Percentiles rank a stretch among this genome's conserved stretches.
Evolutionary conservation across 176 grass and related monocot species (phyloP).

Genomic region (Rhynchospora pubera): DNA sequence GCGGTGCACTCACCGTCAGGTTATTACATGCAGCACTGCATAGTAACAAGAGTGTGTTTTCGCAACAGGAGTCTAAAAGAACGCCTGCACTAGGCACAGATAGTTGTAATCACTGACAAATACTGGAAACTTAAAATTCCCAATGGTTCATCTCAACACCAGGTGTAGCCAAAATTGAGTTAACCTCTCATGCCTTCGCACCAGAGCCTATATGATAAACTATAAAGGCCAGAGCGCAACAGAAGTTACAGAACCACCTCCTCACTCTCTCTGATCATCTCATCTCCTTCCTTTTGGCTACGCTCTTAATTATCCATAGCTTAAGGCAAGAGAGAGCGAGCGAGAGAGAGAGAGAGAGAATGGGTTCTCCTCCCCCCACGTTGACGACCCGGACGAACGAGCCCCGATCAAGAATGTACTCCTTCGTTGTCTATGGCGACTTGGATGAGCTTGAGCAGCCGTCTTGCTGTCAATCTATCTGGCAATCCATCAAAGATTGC

Average conservation of each 20-base stretch:
- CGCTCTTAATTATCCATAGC: background rate
- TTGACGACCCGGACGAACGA: no score
- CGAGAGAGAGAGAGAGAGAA: slow-evolving; percentile 5
- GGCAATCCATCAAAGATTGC: background rate
- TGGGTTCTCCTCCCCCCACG: background rate
- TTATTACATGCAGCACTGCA: no score
- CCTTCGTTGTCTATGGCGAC: no score
- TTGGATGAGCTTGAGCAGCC: background rate
- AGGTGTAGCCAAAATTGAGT: background rate
- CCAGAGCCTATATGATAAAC: background rate
- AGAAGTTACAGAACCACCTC: background rate
- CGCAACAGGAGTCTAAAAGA: no score
- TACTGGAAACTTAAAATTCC: background rate
- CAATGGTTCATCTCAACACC: background rate
- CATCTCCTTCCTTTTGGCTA: background rate
- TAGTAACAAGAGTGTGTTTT: no score
- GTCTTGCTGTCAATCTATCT: no score
- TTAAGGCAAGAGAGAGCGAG: background rate
- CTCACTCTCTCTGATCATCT: background rate
- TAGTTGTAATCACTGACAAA: background rate
- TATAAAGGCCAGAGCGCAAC: background rate
- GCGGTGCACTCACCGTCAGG: no score
- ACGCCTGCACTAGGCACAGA: background rate
- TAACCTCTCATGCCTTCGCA: background rate
- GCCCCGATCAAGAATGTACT: no score